phyloP scores from a whole-genome alignment of 352 stramenopile genomes.

The Thalassiosira pacifica region DNA sequence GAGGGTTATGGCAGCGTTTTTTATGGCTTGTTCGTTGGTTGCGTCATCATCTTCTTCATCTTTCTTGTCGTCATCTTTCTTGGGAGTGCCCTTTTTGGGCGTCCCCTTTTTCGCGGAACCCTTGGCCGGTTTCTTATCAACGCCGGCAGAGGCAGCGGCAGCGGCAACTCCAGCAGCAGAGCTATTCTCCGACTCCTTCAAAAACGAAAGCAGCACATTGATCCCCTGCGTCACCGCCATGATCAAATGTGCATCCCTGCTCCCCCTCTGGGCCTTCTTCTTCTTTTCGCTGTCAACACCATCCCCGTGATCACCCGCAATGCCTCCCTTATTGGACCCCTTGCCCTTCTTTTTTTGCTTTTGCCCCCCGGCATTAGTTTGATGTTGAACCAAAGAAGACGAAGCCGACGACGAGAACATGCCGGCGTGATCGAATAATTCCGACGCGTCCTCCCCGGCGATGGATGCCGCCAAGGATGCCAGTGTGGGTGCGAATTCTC shows the following conservation, averaged over 20 bases:
- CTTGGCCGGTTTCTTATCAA: not conserved
- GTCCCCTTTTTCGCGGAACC: no score
- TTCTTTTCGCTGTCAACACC: not conserved
- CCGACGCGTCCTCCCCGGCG: not conserved
- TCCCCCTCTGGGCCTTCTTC: not conserved
- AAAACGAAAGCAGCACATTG: conserved; percentile 48
- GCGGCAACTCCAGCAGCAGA: not conserved
- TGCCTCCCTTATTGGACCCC: not conserved
- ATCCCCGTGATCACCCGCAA: not conserved
- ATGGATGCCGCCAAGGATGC: not conserved
- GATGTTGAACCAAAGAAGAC: not conserved
- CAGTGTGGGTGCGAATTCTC: conserved; percentile 6
- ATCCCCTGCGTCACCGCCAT: conserved; percentile 54
- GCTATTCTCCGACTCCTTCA: not conserved
- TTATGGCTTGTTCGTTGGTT: not conserved
- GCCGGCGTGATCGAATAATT: not conserved
- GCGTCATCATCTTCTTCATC: conserved; percentile 2
- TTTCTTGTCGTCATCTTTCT: not conserved
- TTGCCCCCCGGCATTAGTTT: not conserved
- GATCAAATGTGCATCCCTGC: conserved; percentile 51
- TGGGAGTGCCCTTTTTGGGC: not conserved
- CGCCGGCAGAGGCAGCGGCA: not conserved
- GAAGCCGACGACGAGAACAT: not conserved
- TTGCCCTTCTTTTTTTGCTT: conserved; percentile 27
- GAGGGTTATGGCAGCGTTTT: conserved; percentile 20